These are phyloP conservation scores for Scleromitrula shiraiana DNA, from an alignment of 2,329 filamentous ascomycete genomes.

Conservation along the genomic window DNA sequence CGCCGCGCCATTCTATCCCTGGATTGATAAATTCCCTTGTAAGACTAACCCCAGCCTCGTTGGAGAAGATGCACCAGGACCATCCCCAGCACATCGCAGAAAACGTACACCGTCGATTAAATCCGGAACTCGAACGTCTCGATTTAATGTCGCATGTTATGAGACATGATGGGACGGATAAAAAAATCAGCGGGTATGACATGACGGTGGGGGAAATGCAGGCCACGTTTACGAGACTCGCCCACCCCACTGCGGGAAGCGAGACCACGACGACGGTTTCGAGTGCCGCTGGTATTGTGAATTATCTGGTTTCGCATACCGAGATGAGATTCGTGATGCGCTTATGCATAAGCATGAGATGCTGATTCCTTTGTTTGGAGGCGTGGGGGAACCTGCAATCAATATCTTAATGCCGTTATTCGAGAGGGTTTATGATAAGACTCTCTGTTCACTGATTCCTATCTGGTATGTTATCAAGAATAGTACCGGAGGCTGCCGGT, in stretches of 20 bases:
- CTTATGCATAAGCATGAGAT: no score
- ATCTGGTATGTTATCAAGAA: slow-evolving; percentile 12
- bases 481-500: slow-evolving; percentile 15
- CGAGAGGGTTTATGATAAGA: slow-evolving; percentile 36
- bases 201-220: slow-evolving; percentile 6
- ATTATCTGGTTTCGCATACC: not conserved
- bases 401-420: slow-evolving; percentile 36
- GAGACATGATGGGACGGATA: not conserved
- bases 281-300: not conserved
- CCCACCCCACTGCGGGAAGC: not conserved
- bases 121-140: not conserved
- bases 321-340: no score
- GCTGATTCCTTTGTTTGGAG: no score
- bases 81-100: not conserved
- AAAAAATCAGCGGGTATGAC: not conserved
- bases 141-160: slow-evolving; percentile 1
- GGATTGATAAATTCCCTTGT: not conserved
- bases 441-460: slow-evolving; percentile 30
- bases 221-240: not conserved
- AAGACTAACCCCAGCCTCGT: not conserved
- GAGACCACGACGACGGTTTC: slow-evolving; percentile 1
- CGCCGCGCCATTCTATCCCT: not conserved
- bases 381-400: slow-evolving; percentile 23
- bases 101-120: not conserved
- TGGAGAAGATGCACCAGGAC: not conserved